Base-by-base conservation (phyloP, 352 stramenopile species). In the Hyaloperonospora arabidopsidis region DNA sequence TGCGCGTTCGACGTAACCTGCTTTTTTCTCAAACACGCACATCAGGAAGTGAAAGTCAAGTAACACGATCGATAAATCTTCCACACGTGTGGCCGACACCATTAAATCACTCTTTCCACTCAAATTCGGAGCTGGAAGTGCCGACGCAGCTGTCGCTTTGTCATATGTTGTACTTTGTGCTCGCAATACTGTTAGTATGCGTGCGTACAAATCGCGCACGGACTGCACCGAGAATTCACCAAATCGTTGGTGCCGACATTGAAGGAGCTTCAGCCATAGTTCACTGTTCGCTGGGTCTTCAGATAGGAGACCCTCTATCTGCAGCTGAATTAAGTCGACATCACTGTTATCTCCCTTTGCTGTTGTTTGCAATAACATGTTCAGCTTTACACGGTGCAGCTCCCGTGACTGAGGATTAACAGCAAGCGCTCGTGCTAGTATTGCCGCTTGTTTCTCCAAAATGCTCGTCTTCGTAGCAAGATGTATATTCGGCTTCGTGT, bases 131-230 rank as follows among this genome's bases (percentile, higher is more conserved):
- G 6, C 18, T 45, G n/a, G 18, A 1, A 7, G n/a, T 28, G 45
- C 14, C 17, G 13, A 32, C 10, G 14, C 3, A 40, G 45, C 17
- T 48, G 54, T n/a, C 14, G 52, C 18, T 13, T 65, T 46, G 1
- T 65, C 10, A 25, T 46, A 17, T 19, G 52, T 53, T 12, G n/a
- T 38, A 6, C 61, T 44, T 35, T 83, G 62, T 32, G 63, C 59
- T 54, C 66, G 65, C 23, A 87, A 57, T 21, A 88, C 63, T 17
- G 68, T 54, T 15, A 89, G 43, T 25, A 87, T 67, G 8, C 84
- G 74, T 18, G 81, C 84, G 49, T 81, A 92, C 19, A 87, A 40
- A 25, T 94, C 73, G 10, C 81, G 81, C 17, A 88, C 45, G 41
- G 72, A 64, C 6, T 81, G 64, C 56, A 92, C 70, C 1, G 76